Conservation (phyloP, 1,139 yeast species). For the Diutina catenulata region DNA sequence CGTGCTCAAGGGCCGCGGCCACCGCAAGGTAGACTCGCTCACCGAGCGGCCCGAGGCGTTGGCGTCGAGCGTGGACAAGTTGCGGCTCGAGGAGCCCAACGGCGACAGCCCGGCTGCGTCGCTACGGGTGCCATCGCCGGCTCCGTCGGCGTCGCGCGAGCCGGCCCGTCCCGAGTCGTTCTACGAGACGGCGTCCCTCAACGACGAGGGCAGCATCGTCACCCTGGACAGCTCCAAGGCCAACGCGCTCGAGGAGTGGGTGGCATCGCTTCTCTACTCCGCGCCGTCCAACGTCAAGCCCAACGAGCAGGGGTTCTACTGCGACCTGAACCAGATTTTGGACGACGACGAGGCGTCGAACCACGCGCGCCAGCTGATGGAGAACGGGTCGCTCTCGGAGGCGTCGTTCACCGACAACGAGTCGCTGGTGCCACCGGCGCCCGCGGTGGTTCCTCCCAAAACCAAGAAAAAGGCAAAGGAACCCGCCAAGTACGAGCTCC, state of each 20-base stretch:
- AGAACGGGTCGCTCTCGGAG: no score
- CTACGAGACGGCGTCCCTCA: no score
- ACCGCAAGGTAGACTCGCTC: not conserved
- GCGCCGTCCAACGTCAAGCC: slow-evolving; percentile 16
- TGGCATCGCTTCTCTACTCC: slow-evolving; percentile 18
- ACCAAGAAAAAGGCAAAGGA: not conserved
- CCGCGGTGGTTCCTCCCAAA: not conserved
- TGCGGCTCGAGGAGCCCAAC: not conserved
- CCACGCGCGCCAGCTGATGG: not conserved
- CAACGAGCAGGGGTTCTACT: slow-evolving; percentile 34
- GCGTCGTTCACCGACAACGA: no score
- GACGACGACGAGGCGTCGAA: not conserved
- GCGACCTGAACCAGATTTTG: slow-evolving; percentile 10
- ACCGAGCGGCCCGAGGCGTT: not conserved
- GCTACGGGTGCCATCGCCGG: no score
- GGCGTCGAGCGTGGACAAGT: not conserved
- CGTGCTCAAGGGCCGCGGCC: not conserved
- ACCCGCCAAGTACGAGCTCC: slow-evolving; percentile 18
- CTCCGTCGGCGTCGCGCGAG: no score
- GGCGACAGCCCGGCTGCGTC: no score
- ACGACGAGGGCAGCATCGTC: not conserved
- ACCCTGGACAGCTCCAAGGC: not conserved
- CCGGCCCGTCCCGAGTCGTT: no score
- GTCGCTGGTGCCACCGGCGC: no score
- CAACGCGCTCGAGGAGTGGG: slow-evolving; percentile 18